Percentiles rank a stretch among this genome's conserved stretches.
Evolutionary conservation across 805 yeast genomes (phyloP).

Genomic region (Candida endomychidarum): DNA sequence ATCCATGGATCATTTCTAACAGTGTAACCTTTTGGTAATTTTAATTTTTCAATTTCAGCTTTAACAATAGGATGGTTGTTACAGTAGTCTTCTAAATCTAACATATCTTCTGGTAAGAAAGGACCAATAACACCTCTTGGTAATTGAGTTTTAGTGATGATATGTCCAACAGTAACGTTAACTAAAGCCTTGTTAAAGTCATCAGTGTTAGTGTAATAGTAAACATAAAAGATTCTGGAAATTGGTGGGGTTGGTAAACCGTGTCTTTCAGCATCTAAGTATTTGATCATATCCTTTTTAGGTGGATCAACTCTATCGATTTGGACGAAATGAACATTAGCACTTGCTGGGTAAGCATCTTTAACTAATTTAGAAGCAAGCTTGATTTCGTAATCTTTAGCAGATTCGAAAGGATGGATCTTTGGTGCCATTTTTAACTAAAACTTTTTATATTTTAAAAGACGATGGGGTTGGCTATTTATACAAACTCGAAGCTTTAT

Average conservation of each 20-base stretch:
- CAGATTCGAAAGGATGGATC: slow-evolving; percentile 59
- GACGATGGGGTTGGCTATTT: too few species aligned
- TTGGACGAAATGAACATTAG: slow-evolving; percentile 61
- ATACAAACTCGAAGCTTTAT: too few species aligned
- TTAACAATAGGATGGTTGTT: slow-evolving; percentile 54
- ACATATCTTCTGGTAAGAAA: slow-evolving; percentile 62
- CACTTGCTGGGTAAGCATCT: slow-evolving; percentile 52
- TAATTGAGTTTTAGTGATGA: slow-evolving; percentile 54
- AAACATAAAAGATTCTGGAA: slow-evolving; percentile 66
- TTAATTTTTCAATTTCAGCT: slow-evolving; percentile 67
- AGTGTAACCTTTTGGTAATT: slow-evolving; percentile 54
- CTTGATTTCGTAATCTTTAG: slow-evolving; percentile 57
- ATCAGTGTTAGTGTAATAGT: slow-evolving; percentile 57
- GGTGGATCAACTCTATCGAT: slow-evolving; percentile 78
- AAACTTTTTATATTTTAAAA: too few species aligned
- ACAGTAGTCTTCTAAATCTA: slow-evolving; percentile 51
- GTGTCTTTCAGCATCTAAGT: slow-evolving; percentile 61
- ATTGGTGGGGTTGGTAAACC: slow-evolving; percentile 53
- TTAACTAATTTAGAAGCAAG: slow-evolving; percentile 60
- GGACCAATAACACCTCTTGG: slow-evolving; percentile 73
- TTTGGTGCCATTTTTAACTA: slow-evolving; percentile 4
- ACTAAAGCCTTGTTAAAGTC: slow-evolving; percentile 70
- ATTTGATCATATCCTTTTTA: slow-evolving; percentile 65
- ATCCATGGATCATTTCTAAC: slow-evolving; percentile 81
- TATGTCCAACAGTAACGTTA: slow-evolving; percentile 60